Base-by-base conservation (phyloP, 768 basidiomycete genomes). In the Trametes punicea region DNA sequence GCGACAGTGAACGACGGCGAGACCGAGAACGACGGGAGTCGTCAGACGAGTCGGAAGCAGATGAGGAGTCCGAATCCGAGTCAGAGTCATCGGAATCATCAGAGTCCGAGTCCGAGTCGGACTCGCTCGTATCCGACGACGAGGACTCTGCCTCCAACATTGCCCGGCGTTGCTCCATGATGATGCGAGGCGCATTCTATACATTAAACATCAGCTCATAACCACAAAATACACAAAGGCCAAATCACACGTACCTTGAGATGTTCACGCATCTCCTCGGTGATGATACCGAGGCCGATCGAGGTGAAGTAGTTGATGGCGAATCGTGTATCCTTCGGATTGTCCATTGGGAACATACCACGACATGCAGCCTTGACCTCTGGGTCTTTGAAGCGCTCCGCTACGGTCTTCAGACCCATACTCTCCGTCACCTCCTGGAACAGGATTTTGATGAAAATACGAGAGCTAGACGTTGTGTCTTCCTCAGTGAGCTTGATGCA, bases 271-370 rank as follows among this genome's bases (percentile, higher is more conserved):
- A 98, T 98, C 27, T 89, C 89, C 71, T 98, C 95, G 1, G 97
- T 99, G 58, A 98, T 69, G 21, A 81, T 79, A 52, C 97, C 97
- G 57, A 98, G 67, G 0, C 93, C 93, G 62, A 99, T 86, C 64
- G 90, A 93, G 6, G 97, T 99, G 69, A 98, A 97, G 75, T 98
- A 98, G 70, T 97, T 97, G 84, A 96, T 96, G 3, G 93, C 83
- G 69, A 95, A 93, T 51, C 97, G 81, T 0, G 97, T 98, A 67
- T 98, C 90, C 73, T 96, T 97, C 0, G 97, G 97, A 57, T 94
- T 85, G 71, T 98, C 95, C 73, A 87, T 81, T 0, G 97, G 97
- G 85, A 98, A 98, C 87, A 99, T 90, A 38, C 83, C 83, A 41
- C 75, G 77, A 69, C 88, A 91, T 2, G 82, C 83, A 25, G 76